Evolutionary conservation across 1,284 basidiomycete genomes (phyloP).

Genomic region (Ustilago bromivora): DNA sequence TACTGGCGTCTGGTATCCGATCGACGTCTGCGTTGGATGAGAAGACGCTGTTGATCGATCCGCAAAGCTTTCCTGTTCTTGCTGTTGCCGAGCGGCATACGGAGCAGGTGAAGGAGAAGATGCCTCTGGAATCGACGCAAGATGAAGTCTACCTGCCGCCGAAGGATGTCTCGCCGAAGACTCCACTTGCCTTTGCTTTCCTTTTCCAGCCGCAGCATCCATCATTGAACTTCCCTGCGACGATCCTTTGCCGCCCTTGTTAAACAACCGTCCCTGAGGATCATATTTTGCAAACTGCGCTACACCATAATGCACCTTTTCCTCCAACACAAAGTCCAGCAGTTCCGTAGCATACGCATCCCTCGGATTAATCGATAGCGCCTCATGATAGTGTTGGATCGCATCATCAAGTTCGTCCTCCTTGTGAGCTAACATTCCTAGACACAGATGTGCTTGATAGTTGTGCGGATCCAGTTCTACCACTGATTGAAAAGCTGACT

Average conservation of each 20-base stretch:
- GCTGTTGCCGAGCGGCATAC: not conserved
- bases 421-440: constrained; percentile 62
- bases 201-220: constrained; percentile 5
- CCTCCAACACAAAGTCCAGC: constrained; percentile 55
- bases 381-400: constrained; percentile 61
- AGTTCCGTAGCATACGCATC: constrained; percentile 54
- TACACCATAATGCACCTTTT: constrained; percentile 45
- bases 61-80: constrained; percentile 2
- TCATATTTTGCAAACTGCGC: constrained; percentile 24
- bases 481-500: constrained; percentile 41
- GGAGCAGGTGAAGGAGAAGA: constrained; percentile 16
- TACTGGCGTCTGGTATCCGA: not conserved
- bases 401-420: constrained; percentile 57
- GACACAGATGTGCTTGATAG: constrained; percentile 55
- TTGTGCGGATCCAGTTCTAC: constrained; percentile 61
- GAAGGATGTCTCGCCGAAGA: not conserved
- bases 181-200: constrained; percentile 6
- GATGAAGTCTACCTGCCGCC: not conserved
- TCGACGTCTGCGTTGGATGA: constrained; percentile 4
- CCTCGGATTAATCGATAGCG: constrained; percentile 52
- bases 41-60: constrained; percentile 11
- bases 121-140: constrained; percentile 15
- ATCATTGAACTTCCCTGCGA: not conserved
- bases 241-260: not conserved
- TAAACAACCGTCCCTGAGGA: constrained; percentile 11